Evolutionary conservation across 176 grass and related monocot genomes (phyloP), one percentile per base, ranked within the genome.

Genomic region (Oropetium thomaeum): DNA sequence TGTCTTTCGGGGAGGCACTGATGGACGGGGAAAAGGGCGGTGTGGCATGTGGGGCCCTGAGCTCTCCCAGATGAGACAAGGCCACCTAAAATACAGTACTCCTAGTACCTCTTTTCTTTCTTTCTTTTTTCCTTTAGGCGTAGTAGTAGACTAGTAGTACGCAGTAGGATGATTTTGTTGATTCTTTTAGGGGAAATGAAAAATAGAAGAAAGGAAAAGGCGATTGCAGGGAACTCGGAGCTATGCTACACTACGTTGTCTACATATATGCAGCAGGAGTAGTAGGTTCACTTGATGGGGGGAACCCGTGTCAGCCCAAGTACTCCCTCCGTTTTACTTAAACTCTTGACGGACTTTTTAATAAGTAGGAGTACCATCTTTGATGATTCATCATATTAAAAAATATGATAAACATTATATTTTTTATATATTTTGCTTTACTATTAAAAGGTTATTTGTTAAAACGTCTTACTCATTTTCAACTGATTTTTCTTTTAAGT

Each of bases 21-120:
- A 34, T 20, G 52, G 63, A 47, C 71, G 69, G 29, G 40, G 7
- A 1, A 40, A 75, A 76, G 28, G 57, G 65, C 28, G 52, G 23
- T 54, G 71, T 70, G 63, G 15, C 17, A 63, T n/a, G 6, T 27
- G 31, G 70, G 70, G 17, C 71, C 44, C 45, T 37, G 74, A 28
- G 43, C 5, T 45, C 5, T 45, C 66, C 16, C 45, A 65, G 0
- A 87, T 71, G 84, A 82, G 84, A 87, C 79, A 87, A 87, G 71
- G 42, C 26, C 71, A 20, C 52, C 80, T 82, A 42, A 69, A 70
- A 52, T 52, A n/a, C n/a, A n/a, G n/a, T n/a, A n/a, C n/a, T n/a
- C n/a, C n/a, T n/a, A n/a, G n/a, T n/a, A n/a, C n/a, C n/a, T n/a
- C n/a, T n/a, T n/a, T n/a, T n/a, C n/a, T n/a, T n/a, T n/a, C 34